Evolutionary conservation across 768 basidiomycete genomes (phyloP).

Genomic region (Austroboletus eburneus): DNA sequence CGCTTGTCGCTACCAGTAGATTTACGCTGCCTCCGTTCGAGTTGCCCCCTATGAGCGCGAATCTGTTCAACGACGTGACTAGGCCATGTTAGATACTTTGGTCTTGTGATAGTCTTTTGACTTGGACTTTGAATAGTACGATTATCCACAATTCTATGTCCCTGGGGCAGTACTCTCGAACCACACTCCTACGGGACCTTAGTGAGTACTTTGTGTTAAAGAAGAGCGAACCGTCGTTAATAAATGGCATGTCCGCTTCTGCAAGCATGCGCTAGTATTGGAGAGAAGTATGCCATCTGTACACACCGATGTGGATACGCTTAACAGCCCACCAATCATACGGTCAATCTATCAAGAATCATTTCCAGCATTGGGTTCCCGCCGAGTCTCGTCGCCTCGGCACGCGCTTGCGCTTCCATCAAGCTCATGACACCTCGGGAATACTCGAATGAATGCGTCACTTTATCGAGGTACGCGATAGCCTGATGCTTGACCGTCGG

Average conservation of each 20-base stretch:
- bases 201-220: too few species aligned
- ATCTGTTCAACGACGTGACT: conserved; percentile 10
- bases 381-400: conserved; percentile 69
- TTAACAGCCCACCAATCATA: too few species aligned
- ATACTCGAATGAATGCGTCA: conserved; percentile 86
- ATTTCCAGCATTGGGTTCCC: conserved; percentile 65
- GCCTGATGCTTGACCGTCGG: conserved; percentile 76
- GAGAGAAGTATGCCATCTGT: too few species aligned
- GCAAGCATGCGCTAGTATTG: too few species aligned
- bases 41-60: conserved; percentile 15
- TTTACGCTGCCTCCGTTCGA: conserved; percentile 24
- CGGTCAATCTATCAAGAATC: conserved; percentile 48
- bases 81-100: neutral
- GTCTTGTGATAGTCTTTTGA: too few species aligned
- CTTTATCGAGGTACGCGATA: conserved; percentile 70
- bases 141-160: too few species aligned
- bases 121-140: too few species aligned
- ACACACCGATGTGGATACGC: too few species aligned
- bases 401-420: conserved; percentile 64
- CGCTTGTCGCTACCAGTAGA: conserved; percentile 11
- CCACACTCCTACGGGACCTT: too few species aligned
- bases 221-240: too few species aligned
- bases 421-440: conserved; percentile 64
- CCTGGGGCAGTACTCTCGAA: too few species aligned
- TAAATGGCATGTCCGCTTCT: too few species aligned